phyloP scores from a whole-genome alignment of 2,329 filamentous ascomycete species.

The Drechslera avenae region DNA sequence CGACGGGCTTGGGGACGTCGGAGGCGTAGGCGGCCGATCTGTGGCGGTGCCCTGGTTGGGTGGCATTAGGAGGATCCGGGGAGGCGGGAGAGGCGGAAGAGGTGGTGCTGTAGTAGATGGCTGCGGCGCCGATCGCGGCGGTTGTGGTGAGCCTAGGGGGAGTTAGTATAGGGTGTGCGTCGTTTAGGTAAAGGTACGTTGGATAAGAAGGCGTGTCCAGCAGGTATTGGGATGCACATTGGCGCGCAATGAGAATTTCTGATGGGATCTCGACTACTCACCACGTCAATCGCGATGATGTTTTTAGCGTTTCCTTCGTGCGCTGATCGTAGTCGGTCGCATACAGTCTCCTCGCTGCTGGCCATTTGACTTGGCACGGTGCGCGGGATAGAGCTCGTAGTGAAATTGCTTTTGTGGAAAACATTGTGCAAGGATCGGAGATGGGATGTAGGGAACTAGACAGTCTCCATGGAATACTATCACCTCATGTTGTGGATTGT shows the following conservation, averaged over 20 bases:
- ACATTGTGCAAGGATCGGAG: slow-evolving; percentile 8
- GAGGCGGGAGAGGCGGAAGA: slow-evolving; percentile 1
- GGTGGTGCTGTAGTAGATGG: slow-evolving; percentile 22
- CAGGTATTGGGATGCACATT: neutral
- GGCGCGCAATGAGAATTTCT: neutral
- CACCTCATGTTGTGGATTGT: neutral
- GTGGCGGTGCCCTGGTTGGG: slow-evolving; percentile 11
- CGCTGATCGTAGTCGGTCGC: slow-evolving; percentile 27
- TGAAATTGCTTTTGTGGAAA: slow-evolving; percentile 12
- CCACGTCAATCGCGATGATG: slow-evolving; percentile 27
- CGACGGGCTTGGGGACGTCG: slow-evolving; percentile 32
- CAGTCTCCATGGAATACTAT: neutral
- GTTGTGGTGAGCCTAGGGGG: slow-evolving; percentile 22
- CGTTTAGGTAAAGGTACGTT: neutral
- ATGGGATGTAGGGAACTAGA: neutral
- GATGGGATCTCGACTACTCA: slow-evolving; percentile 10
- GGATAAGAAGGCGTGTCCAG: neutral
- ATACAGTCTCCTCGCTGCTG: slow-evolving; percentile 21
- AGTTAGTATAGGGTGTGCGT: slow-evolving; percentile 8
- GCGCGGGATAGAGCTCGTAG: slow-evolving; percentile 16
- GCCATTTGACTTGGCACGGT: slow-evolving; percentile 7
- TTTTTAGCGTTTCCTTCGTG: slow-evolving; percentile 22
- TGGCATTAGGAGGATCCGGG: neutral
- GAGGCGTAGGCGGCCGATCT: slow-evolving; percentile 19
- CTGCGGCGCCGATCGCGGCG: slow-evolving; percentile 21